Conservation (phyloP, 2,329 filamentous ascomycete species). For the Bimuria novae-zelandiae region DNA sequence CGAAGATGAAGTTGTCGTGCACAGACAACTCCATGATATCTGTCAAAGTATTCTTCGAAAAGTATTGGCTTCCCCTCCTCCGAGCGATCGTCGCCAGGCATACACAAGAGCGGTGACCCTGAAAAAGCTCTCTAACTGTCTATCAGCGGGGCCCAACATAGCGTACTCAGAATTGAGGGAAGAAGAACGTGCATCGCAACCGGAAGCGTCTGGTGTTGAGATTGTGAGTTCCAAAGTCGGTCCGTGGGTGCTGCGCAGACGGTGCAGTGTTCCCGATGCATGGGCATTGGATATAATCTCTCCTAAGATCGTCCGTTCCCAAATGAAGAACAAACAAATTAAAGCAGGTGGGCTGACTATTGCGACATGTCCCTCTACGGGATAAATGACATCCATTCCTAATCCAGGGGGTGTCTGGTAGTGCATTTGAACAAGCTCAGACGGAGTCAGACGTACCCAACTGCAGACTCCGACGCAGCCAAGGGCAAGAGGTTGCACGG, state of each 20-base stretch:
- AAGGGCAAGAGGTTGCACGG: constrained; percentile 1
- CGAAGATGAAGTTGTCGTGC: background rate
- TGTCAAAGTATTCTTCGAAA: background rate
- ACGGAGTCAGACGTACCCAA: background rate
- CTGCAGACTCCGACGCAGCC: constrained; percentile 4
- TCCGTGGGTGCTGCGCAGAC: constrained; percentile 15
- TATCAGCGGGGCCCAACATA: constrained; percentile 9
- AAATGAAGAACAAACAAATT: constrained; percentile 19
- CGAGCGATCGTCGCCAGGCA: constrained; percentile 24
- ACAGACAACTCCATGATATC: background rate
- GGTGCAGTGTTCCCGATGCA: constrained; percentile 2
- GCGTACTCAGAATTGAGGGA: constrained; percentile 8
- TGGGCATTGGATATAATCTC: constrained; percentile 26
- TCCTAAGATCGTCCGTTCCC: constrained; percentile 24
- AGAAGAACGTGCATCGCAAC: constrained; percentile 19
- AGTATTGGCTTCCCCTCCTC: too few species aligned
- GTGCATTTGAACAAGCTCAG: background rate
- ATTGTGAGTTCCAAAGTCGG: constrained; percentile 13
- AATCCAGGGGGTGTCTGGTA: constrained; percentile 2
- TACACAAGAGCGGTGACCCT: constrained; percentile 30
- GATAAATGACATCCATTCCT: constrained; percentile 17
- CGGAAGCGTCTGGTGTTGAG: constrained; percentile 17
- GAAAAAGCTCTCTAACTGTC: constrained; percentile 3
- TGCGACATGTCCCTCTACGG: constrained; percentile 26
- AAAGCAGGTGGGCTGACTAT: constrained; percentile 19